Percentiles rank a stretch among this genome's conserved stretches.
Evolutionary conservation across 2,329 filamentous ascomycete species (phyloP).

Genomic region (Aspergillus pseudotamarii): DNA sequence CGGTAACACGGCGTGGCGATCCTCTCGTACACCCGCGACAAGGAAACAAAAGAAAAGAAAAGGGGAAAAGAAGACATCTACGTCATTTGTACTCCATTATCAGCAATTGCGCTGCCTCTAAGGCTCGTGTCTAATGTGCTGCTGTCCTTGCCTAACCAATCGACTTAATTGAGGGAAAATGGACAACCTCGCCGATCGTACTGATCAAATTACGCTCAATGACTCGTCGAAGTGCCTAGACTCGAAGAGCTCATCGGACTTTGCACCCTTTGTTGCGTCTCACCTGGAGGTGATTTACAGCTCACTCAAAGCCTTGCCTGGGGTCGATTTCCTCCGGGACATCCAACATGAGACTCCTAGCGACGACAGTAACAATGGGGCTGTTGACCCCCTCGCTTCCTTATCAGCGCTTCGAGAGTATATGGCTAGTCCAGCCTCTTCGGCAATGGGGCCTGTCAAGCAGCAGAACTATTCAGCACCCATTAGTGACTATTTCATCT

Average conservation of each 20-base stretch:
- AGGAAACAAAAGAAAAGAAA: background rate
- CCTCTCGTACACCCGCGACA: background rate
- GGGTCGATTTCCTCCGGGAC: conserved; percentile 26
- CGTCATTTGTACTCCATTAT: background rate
- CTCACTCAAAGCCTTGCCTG: conserved; percentile 25
- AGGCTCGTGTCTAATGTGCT: background rate
- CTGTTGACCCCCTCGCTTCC: conserved; percentile 27
- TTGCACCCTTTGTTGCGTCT: conserved; percentile 35
- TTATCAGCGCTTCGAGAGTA: conserved; percentile 52
- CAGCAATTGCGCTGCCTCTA: background rate
- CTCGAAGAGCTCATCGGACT: conserved; percentile 18
- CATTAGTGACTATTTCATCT: conserved; percentile 89
- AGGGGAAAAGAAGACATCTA: background rate
- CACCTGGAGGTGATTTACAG: conserved; percentile 41
- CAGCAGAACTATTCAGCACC: conserved; percentile 66
- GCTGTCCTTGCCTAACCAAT: background rate
- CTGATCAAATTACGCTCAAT: conserved; percentile 18
- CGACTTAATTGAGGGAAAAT: conserved; percentile 4
- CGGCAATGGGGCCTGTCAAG: conserved; percentile 43
- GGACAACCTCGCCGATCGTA: conserved; percentile 18
- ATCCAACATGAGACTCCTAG: conserved; percentile 22
- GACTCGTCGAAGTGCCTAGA: conserved; percentile 5
- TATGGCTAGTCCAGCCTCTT: conserved; percentile 50
- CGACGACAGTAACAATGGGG: conserved; percentile 4
- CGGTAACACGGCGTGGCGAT: conserved; percentile 1